phyloP scores from a whole-genome alignment of 2,329 filamentous ascomycete genomes.

The Thelonectria blattea region DNA sequence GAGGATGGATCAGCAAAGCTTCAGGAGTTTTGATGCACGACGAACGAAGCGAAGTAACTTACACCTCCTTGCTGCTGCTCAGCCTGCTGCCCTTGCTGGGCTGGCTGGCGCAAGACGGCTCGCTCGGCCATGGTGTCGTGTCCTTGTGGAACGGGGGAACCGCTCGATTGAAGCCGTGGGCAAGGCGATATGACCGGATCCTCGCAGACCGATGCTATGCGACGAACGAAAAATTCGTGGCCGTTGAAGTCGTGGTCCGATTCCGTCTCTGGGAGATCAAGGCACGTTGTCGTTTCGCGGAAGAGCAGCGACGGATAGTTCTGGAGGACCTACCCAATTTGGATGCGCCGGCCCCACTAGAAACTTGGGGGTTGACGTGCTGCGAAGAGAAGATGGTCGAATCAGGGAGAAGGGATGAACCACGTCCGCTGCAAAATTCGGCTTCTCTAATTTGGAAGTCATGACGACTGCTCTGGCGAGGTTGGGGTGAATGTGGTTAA shows the following conservation, averaged over 20 bases:
- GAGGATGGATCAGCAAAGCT: conserved; percentile 18
- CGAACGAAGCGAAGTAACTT: too few relatives aligned
- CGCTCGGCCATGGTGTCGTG: conserved; percentile 36
- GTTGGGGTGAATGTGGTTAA: too few relatives aligned
- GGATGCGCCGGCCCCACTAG: conserved; percentile 1
- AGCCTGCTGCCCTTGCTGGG: conserved; percentile 33
- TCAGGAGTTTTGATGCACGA: not conserved
- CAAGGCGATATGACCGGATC: not conserved
- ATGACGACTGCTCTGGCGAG: not conserved
- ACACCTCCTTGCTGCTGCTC: conserved; percentile 37
- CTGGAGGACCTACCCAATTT: conserved; percentile 16
- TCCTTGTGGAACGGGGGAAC: conserved; percentile 7
- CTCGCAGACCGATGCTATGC: conserved; percentile 1
- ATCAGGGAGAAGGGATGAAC: conserved; percentile 8
- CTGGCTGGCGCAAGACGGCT: conserved; percentile 34
- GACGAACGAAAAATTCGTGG: not conserved
- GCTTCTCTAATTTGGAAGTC: not conserved
- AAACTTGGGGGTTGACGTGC: conserved; percentile 20
- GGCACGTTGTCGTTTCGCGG: conserved; percentile 10
- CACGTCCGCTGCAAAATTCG: conserved; percentile 9
- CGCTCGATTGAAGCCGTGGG: not conserved
- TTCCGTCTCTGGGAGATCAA: conserved; percentile 10
- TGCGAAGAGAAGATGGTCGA: conserved; percentile 2
- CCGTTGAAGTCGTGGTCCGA: conserved; percentile 9
- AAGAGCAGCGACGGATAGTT: not conserved